Conservation (phyloP, 176 grass and related monocot species). For the Zoysia japonica region DNA sequence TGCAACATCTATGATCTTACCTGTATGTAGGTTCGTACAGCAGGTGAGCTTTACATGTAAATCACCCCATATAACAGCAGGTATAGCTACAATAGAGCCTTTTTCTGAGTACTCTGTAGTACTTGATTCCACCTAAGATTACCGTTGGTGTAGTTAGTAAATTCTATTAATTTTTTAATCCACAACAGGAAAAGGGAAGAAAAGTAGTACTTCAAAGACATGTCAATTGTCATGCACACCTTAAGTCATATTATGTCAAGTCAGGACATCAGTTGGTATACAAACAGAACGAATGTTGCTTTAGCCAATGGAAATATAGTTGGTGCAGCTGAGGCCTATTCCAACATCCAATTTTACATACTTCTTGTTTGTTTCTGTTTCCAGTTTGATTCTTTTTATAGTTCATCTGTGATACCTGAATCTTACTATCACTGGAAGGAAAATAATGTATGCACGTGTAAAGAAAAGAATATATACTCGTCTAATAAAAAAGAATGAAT, state of each 20-base stretch:
- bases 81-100: conserved; percentile 12
- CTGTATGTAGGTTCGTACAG: conserved; percentile 2
- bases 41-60: not conserved
- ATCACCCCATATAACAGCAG: not conserved
- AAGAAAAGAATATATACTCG: not conserved
- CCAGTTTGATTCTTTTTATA: not conserved
- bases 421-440: not conserved
- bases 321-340: not conserved
- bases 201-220: not conserved
- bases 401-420: not conserved
- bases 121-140: not conserved
- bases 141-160: not conserved
- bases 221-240: not conserved
- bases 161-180: not conserved
- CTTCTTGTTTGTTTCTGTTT: not conserved
- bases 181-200: not conserved
- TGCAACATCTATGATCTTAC: not conserved
- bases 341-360: not conserved
- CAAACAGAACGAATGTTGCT: not conserved
- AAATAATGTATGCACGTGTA: not conserved
- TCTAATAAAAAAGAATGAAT: not conserved
- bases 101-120: not conserved
- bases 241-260: not conserved
- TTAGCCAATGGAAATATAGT: not conserved
- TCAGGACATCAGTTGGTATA: not conserved